phyloP scores from a whole-genome alignment of 805 yeast species.

The Ogataea parapolymorpha region DNA sequence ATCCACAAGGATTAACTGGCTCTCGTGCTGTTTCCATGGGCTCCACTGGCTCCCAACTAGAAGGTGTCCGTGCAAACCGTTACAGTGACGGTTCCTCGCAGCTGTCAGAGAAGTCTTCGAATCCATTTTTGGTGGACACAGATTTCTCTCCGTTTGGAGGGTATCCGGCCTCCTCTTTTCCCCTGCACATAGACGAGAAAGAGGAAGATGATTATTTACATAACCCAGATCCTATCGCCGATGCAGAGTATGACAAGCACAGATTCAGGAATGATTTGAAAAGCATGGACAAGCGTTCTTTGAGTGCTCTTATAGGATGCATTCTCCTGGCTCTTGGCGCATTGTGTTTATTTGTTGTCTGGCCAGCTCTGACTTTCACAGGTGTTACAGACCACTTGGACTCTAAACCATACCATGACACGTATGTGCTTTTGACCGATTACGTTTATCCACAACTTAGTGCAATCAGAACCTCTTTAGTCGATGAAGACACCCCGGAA shows the following conservation, averaged over 20 bases:
- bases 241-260: conserved; percentile 77
- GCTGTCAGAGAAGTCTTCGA: conserved; percentile 24
- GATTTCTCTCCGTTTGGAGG: conserved; percentile 95
- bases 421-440: conserved; percentile 46
- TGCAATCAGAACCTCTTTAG: conserved; percentile 56
- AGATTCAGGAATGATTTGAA: conserved; percentile 63
- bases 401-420: conserved; percentile 3
- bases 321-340: conserved; percentile 57
- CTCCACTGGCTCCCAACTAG: conserved; percentile 35
- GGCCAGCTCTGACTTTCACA: conserved; percentile 82
- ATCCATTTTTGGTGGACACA: conserved; percentile 48
- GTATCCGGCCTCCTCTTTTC: conserved; percentile 90
- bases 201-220: conserved; percentile 94
- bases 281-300: conserved; percentile 59
- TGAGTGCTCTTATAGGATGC: conserved; percentile 61
- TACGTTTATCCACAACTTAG: conserved; percentile 56
- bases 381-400: conserved; percentile 46
- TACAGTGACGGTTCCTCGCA: conserved; percentile 20
- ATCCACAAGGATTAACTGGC: conserved; percentile 56
- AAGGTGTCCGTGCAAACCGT: conserved; percentile 16
- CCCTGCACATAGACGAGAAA: conserved; percentile 85
- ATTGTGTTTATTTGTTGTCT: conserved; percentile 64
- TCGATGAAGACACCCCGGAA: conserved; percentile 72
- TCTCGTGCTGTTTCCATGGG: conserved; percentile 57
- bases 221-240: conserved; percentile 93